Evolutionary conservation across 2,329 filamentous ascomycete species (phyloP), one percentile per base, ranked within the genome.

Genomic region (Monosporascus sp.): DNA sequence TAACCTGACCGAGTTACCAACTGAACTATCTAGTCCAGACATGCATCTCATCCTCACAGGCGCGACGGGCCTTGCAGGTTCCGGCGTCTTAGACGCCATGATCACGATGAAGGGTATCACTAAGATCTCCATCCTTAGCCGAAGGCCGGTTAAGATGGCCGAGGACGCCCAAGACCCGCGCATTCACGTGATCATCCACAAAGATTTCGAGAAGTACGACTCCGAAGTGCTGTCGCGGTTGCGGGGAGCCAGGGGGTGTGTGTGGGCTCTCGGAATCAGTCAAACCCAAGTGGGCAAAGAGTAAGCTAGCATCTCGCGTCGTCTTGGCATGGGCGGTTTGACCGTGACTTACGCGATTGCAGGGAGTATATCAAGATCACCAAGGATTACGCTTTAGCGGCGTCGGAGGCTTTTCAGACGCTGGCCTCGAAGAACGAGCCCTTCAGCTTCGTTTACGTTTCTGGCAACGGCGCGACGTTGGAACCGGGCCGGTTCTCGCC

Each of bases 221-320:
- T 61, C 77, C 0, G 73, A 74, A 0, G 59, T 90, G 2, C 74
- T 90, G 9, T 58, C 69, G 24, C 74, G 85, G 63, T 73, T 92
- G 0, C 74, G 77, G 50, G 87, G 81, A 22, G 88, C 87, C 0
- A 72, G 78, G 7, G 87, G 84, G 2, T 87, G 83, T 54, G 84
- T 91, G 1, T 92, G 88, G 88, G 87, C 88, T 0, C 74, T 87
- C 46, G 88, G 88, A 0, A 82, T 85, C 48, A 83, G 80, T 56
- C 79, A 85, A 62, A 81, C 68, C 11, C 71, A 77, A 41, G 85
- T 89, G 7, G 65, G 65, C 53, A 82, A 80, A 55, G 81, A 86
- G 78, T 85, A 62, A 55, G 77, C 64, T 17, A 45, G 7, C 27
- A 14, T 35, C 31, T 35, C 15, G 14, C 3, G 2, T n/a, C n/a